A percentile compares a stretch with the other conserved stretches of the same genome.
Conservation (phyloP, 176 grass and related monocot species). For the Canna indica region DNA sequence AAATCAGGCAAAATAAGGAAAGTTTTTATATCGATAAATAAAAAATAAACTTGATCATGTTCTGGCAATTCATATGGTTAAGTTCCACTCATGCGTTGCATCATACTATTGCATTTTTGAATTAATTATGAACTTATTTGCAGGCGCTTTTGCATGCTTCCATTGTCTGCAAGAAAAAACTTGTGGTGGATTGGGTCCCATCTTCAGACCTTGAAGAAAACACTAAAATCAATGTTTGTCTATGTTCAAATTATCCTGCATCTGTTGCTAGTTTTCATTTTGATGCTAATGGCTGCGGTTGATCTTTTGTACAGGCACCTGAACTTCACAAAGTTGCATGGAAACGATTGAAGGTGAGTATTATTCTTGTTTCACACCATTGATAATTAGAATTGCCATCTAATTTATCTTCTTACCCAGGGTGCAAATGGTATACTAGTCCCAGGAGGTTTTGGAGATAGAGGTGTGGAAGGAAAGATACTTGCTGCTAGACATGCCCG, state of each 20-base stretch:
- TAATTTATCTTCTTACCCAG: not conserved
- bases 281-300: not conserved
- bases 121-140: slow-evolving; percentile 19
- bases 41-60: no score
- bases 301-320: not conserved
- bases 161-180: slow-evolving; percentile 64
- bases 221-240: slow-evolving; percentile 51
- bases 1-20: no score
- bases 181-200: slow-evolving; percentile 84
- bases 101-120: slow-evolving; percentile 12
- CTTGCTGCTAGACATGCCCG: slow-evolving; percentile 21
- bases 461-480: slow-evolving; percentile 21
- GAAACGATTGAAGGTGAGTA: slow-evolving; percentile 1
- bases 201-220: slow-evolving; percentile 84
- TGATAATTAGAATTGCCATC: not conserved
- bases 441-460: slow-evolving; percentile 19
- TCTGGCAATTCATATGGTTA: no score
- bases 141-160: slow-evolving; percentile 98
- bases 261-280: not conserved
- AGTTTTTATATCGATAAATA: no score
- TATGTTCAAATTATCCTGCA: slow-evolving; percentile 5
- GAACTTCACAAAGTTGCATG: slow-evolving; percentile 7
- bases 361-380: not conserved
- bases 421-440: slow-evolving; percentile 20
- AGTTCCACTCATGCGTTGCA: not conserved